Conservation (phyloP, 345 rosid genomes). For the Firmiana major region DNA sequence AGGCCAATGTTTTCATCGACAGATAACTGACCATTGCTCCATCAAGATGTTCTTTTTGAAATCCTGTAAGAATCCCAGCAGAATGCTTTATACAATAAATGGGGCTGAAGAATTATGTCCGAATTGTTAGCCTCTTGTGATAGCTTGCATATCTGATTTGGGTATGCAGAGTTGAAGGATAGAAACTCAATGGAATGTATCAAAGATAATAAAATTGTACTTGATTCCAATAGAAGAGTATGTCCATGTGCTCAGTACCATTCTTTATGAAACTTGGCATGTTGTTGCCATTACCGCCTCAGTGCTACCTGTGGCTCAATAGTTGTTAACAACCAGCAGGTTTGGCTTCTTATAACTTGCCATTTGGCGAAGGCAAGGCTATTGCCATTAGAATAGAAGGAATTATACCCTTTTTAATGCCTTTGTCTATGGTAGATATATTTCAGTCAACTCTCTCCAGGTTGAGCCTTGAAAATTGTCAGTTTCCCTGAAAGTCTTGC, state of each 20-base stretch:
- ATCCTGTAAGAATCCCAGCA: neutral
- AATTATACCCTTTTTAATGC: neutral
- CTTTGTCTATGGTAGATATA: neutral
- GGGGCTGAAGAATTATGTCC: neutral
- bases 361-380: neutral
- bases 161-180: neutral
- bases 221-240: neutral
- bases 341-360: neutral
- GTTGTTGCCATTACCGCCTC: neutral
- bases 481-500: neutral
- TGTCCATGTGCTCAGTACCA: neutral
- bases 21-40: neutral
- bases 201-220: neutral
- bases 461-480: neutral
- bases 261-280: neutral
- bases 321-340: neutral
- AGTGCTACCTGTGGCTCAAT: neutral
- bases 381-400: neutral
- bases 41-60: neutral
- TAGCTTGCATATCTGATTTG: neutral
- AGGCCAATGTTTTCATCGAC: neutral
- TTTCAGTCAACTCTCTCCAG: neutral
- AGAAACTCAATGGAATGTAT: neutral
- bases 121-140: neutral
- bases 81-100: neutral